Conservation (phyloP, 164 flowering plant genomes). For the Nymphaea thermarum region DNA sequence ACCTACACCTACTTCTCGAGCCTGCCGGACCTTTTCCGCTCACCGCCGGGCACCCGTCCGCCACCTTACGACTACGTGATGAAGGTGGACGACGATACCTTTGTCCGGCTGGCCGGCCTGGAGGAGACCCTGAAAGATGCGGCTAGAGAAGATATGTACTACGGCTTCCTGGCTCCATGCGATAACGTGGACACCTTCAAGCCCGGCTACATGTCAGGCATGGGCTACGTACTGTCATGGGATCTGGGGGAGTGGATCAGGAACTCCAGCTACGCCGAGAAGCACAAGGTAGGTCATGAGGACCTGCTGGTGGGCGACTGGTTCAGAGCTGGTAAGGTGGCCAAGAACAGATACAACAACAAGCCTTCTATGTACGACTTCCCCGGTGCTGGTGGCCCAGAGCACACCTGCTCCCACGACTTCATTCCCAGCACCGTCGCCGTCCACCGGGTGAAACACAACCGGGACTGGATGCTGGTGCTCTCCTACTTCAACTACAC, state of each 20-base stretch:
- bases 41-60: background rate
- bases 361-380: constrained; percentile 61
- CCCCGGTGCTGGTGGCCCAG: constrained; percentile 23
- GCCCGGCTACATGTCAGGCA: constrained; percentile 57
- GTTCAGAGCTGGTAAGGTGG: constrained; percentile 38
- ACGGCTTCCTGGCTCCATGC: constrained; percentile 57
- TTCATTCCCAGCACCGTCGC: constrained; percentile 45
- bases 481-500: constrained; percentile 47
- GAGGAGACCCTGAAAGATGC: constrained; percentile 23
- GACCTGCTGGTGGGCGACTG: constrained; percentile 48
- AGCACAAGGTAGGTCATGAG: constrained; percentile 35
- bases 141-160: constrained; percentile 41
- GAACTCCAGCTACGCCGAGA: constrained; percentile 27
- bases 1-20: constrained; percentile 68
- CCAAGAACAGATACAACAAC: constrained; percentile 24
- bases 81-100: constrained; percentile 62
- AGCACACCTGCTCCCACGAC: constrained; percentile 51
- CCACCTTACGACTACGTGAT: constrained; percentile 24
- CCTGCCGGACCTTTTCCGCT: constrained; percentile 30
- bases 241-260: constrained; percentile 48
- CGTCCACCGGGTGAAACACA: constrained; percentile 47
- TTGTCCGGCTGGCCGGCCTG: constrained; percentile 23
- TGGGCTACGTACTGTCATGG: constrained; percentile 59
- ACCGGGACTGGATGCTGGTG: constrained; percentile 46
- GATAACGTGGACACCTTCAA: constrained; percentile 32